Conservation (phyloP, 106 monocot species). For the Dactylorhiza incarnata region DNA sequence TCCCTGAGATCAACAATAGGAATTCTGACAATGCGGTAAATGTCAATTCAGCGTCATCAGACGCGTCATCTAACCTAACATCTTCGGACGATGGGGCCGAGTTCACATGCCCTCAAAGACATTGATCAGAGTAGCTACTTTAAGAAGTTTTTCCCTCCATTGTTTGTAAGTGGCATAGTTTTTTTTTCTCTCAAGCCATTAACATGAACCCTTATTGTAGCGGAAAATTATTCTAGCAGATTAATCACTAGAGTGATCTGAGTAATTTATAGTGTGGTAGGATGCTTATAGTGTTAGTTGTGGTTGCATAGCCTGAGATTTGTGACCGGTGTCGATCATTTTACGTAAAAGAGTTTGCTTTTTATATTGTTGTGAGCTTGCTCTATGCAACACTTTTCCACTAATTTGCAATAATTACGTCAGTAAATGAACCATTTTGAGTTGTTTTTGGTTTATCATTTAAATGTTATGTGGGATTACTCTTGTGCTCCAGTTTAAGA, state of each 20-base stretch:
- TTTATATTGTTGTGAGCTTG: background rate
- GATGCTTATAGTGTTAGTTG: background rate
- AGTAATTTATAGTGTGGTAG: background rate
- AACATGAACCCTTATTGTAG: background rate
- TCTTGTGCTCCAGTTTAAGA: too few relatives aligned
- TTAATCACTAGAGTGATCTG: background rate
- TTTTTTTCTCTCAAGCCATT: background rate
- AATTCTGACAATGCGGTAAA: conserved; percentile 26
- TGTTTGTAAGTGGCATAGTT: background rate
- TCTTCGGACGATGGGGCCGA: conserved; percentile 51
- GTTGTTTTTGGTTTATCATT: too few relatives aligned
- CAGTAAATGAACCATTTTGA: too few relatives aligned
- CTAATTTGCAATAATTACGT: background rate
- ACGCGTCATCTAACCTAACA: conserved; percentile 60
- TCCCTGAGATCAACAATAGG: conserved; percentile 32
- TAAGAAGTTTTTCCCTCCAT: background rate
- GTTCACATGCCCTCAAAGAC: conserved; percentile 41
- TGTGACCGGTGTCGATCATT: background rate
- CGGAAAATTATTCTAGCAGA: background rate
- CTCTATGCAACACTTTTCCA: background rate
- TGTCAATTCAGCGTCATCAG: conserved; percentile 29
- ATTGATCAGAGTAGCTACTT: conserved; percentile 9
- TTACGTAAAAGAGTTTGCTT: background rate
- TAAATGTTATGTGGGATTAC: too few relatives aligned
- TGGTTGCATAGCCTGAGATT: background rate